These are phyloP conservation scores for Aspergillus saccharolyticus DNA, from an alignment of 495 filamentous ascomycete species.

Conservation along the genomic window DNA sequence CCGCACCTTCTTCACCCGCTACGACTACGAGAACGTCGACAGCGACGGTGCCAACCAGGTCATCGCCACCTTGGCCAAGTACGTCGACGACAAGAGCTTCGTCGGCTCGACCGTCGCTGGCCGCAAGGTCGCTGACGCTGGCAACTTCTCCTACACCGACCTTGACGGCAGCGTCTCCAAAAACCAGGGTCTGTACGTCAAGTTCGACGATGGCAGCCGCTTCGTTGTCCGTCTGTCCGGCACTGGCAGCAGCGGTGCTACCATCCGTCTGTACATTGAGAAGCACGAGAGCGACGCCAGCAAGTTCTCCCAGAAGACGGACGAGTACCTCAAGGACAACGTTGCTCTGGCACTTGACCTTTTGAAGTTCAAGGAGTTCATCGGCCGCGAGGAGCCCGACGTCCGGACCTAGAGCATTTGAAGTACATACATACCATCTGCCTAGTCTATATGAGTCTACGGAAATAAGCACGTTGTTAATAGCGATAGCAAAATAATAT, in stretches of 20 bases:
- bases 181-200: constrained; percentile 93
- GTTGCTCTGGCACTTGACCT: constrained; percentile 77
- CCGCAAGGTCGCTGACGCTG: constrained; percentile 80
- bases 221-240: constrained; percentile 92
- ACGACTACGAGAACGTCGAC: constrained; percentile 95
- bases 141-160: constrained; percentile 96
- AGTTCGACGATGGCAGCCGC: constrained; percentile 90
- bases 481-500: not conserved
- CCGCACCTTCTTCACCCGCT: constrained; percentile 97
- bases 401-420: constrained; percentile 69
- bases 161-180: constrained; percentile 91
- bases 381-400: constrained; percentile 87
- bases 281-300: constrained; percentile 74
- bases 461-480: not conserved
- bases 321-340: constrained; percentile 91
- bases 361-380: constrained; percentile 82
- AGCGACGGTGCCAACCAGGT: constrained; percentile 85
- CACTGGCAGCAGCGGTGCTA: constrained; percentile 90
- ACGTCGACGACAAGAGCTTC: constrained; percentile 64
- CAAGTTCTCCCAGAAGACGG: constrained; percentile 71
- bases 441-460: not conserved
- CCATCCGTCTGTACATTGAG: constrained; percentile 94
- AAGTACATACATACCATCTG: not conserved
- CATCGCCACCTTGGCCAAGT: constrained; percentile 64
- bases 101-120: constrained; percentile 75